Base-by-base conservation (phyloP, 257 asterid species). In the Haberlea rhodopensis region DNA sequence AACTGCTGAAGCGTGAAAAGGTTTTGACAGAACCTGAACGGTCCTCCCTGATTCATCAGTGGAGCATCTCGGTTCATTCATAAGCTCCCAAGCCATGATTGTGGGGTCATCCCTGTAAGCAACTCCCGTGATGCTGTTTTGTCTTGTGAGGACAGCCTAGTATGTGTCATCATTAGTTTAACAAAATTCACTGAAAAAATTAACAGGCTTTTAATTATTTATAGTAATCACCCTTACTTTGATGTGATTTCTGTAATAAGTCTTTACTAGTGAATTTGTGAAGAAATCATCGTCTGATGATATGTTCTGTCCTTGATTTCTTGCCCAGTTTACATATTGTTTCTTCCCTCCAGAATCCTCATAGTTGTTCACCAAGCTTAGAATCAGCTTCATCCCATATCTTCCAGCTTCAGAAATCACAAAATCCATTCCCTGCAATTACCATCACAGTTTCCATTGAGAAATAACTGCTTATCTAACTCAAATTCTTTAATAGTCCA, bases 51-150 rank as follows among this genome's bases (percentile, higher is more conserved):
- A 79, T 8, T 73, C 31, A 62, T 88, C 94, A 10, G 81, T 65
- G 31, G 52, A 16, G 75, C 95, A 85, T 61, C 95, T 79, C 0
- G 96, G 96, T 68, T 88, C 96, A 69, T 88, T 88, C 78, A 88
- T 88, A 24, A 85, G 96, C 81, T 88, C 96, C 96, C 96, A 87
- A 15, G 87, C 85, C 85, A 85, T 85, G 19, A 85, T 80, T 27
- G 84, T 84, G 3, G 94, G 86, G 24, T 88, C 94, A 66, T 88
- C 94, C 64, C 77, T 85, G 78, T 88, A 88, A 4, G 71, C 70
- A 60, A 62, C 48, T 23, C 87, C 85, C 31, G 76, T 83, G 58
- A 85, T 73, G 82, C 78, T 84, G 67, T 82, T 88, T 28, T 18
- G 34, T 72, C 91, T 86, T 49, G 90, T 89, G 25, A 86, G 78